Evolutionary conservation across 768 basidiomycete genomes (phyloP), one percentile per base, ranked within the genome.

Genomic region (Multifurca ochricompacta): DNA sequence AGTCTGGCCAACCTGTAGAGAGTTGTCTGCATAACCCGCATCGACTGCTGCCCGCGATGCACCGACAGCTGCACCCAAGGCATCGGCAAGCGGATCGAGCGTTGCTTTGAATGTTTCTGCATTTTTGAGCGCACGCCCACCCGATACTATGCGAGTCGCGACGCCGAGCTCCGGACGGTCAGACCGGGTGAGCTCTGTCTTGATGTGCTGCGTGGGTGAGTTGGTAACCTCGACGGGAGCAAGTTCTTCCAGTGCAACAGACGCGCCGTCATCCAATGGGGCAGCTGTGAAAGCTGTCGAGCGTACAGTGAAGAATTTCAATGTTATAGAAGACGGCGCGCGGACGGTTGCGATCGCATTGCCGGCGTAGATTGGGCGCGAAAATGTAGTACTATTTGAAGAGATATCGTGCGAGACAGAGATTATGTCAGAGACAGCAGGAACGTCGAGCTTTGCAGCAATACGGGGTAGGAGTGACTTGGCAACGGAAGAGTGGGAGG

Each of bases 41-140:
- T 99, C 96, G 16, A 99, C 96, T 3, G 96, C 96, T 5, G 96
- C 96, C 50, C 96, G 83, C 18, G 91, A 93, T n/a, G 96, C 96
- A 55, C 96, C 96, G 56, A 99, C 89, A 27, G 95, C 95, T 8
- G 96, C 96, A 36, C 91, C 91, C 19, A 99, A 77, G 1, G 77
- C 83, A 66, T 98, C 96, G 2, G 95, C 96, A 16, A 98, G 80
- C 0, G 96, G 96, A 63, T 92, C 85, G 34, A 98, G 73, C 9
- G 85, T 86, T 28, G 77, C 69, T 48, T 84, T 80, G 71, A 99
- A 99, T n/a, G 87, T 93, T 65, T 93, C 88, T 32, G 90, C 87
- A 60, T 88, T 87, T 77, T 96, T 98, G 65, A 98, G 73, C 6
- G 94, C 95, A 48, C 96, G 79, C 18, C 96, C 96, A 52, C 96